These are phyloP conservation scores for Podila horticola DNA, from an alignment of 192 early-diverging fungal genomes.

Conservation along the genomic window DNA sequence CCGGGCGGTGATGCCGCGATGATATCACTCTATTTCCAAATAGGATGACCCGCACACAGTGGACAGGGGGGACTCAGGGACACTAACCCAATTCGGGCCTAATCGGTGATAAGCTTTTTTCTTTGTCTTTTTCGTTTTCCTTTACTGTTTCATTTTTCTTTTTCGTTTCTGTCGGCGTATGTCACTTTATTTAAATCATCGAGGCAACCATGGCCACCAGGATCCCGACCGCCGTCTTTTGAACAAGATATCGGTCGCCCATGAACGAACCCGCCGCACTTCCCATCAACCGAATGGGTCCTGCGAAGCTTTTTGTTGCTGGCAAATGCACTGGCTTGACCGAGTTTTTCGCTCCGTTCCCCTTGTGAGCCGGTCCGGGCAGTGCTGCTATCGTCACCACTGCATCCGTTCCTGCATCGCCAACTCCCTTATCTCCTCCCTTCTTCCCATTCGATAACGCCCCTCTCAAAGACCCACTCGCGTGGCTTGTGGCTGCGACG, in stretches of 20 bases:
- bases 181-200: neutral
- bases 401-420: neutral
- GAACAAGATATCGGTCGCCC: neutral
- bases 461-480: neutral
- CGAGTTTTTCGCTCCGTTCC: neutral
- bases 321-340: conserved; percentile 8
- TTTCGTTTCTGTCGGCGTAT: neutral
- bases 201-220: neutral
- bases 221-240: neutral
- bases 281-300: conserved; percentile 41
- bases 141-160: neutral
- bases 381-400: neutral
- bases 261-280: neutral
- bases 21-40: too few relatives aligned
- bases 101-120: too few relatives aligned
- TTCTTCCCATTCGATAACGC: neutral
- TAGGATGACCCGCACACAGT: too few relatives aligned
- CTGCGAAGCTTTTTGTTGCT: neutral
- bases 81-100: too few relatives aligned
- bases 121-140: neutral
- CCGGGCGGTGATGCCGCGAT: too few relatives aligned
- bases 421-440: neutral
- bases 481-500: conserved; percentile 12
- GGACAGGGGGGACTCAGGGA: too few relatives aligned
- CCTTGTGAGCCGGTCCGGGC: neutral